phyloP scores from a whole-genome alignment of 345 rosid genomes.

The Excoecaria agallocha region DNA sequence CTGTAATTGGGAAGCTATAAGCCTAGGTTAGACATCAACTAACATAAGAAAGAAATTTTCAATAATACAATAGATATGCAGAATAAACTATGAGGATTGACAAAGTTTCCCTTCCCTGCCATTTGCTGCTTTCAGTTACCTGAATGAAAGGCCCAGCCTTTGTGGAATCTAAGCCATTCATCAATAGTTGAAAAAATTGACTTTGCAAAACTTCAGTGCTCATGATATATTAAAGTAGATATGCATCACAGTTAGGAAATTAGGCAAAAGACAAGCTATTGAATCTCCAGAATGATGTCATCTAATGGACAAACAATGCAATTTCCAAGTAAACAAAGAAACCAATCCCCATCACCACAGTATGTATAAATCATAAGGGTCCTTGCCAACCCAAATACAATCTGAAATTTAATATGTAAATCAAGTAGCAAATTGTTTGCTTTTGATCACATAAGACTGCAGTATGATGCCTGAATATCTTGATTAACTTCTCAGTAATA shows the following conservation, averaged over 20 bases:
- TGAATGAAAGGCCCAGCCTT: not conserved
- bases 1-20: not conserved
- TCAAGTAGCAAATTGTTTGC: not conserved
- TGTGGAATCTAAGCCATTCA: not conserved
- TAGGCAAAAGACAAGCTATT: not conserved
- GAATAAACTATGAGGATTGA: not conserved
- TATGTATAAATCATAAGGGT: not conserved
- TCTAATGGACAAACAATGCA: not conserved
- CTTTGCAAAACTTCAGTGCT: not conserved
- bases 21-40: not conserved
- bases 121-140: not conserved
- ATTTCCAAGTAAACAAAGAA: not conserved
- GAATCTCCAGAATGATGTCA: not conserved
- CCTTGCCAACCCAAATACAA: not conserved
- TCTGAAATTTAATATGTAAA: not conserved
- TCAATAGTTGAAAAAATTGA: not conserved
- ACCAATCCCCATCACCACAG: not conserved
- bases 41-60: not conserved
- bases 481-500: not conserved
- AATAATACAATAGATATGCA: not conserved
- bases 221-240: not conserved
- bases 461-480: not conserved
- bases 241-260: not conserved
- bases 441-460: not conserved
- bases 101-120: slow-evolving; percentile 1